Conservation (phyloP, 2,329 filamentous ascomycete species). For the Didymella lethalis region DNA sequence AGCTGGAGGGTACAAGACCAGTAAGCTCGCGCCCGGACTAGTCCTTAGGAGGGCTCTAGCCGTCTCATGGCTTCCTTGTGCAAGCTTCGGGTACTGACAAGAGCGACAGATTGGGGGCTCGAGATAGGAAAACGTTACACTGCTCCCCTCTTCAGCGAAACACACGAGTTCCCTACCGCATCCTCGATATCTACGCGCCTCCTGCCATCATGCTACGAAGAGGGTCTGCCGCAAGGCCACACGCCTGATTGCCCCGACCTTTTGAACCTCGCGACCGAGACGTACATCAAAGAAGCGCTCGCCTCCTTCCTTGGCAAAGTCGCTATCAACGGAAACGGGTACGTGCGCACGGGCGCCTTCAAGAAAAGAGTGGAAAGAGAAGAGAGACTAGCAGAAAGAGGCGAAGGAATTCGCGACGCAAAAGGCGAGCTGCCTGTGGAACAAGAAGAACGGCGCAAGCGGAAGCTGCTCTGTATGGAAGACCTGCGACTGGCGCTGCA, state of each 20-base stretch:
- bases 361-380: conserved; percentile 76
- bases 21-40: conserved; percentile 53
- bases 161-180: conserved; percentile 68
- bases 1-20: conserved; percentile 78
- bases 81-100: neutral
- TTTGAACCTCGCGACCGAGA: conserved; percentile 68
- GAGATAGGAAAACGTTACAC: conserved; percentile 72
- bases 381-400: conserved; percentile 75
- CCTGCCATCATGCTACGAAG: conserved; percentile 71
- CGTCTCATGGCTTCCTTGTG: no score
- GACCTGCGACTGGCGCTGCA: conserved; percentile 80
- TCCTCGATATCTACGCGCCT: conserved; percentile 66
- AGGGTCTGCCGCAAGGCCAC: conserved; percentile 64
- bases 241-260: conserved; percentile 64
- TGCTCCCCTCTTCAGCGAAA: conserved; percentile 67
- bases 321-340: conserved; percentile 61
- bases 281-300: conserved; percentile 68
- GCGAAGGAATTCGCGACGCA: conserved; percentile 76
- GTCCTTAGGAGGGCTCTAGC: no score
- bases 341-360: conserved; percentile 80
- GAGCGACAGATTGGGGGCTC: conserved; percentile 64
- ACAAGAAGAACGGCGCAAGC: conserved; percentile 75
- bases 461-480: conserved; percentile 76
- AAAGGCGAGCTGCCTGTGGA: conserved; percentile 82
- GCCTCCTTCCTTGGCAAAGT: conserved; percentile 63